Evolutionary conservation across 2,329 filamentous ascomycete species (phyloP), one percentile per base, ranked within the genome.

Genomic region (Fonsecaea pedrosoi): DNA sequence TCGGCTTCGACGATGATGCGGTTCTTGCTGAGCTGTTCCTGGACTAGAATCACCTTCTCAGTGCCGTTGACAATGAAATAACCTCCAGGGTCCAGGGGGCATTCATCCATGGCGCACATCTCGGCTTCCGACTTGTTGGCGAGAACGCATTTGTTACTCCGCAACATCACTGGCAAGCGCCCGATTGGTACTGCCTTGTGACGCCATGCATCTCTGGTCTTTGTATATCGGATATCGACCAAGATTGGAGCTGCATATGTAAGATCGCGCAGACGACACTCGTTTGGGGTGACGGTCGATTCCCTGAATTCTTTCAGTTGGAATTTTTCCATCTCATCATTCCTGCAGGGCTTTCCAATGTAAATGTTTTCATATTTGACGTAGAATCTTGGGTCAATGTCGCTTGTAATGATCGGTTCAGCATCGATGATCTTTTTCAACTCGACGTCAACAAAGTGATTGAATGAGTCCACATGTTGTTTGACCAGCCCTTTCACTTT

Each of bases 11-110:
- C 94, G 77, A 99, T 97, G 75, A 99, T 92, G 82, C 95, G 89
- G 80, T 99, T 99, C 86, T 99, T 99, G 85, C 95, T 99, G 76
- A 99, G 83, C 81, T 99, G 95, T 77, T 99, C 96, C 79, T 99
- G 95, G 13, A 99, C 96, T 53, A 99, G 83, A 75, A 99, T 99
- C 73, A 99, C 95, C 82, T 99, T 99, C 78, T 99, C 95, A 21
- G 96, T 97, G 55, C 95, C 95, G 74, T 94, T 92, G 72, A 98
- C 93, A 75, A 99, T 95, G 75, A 99, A 99, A 78, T 99, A 99
- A 60, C 95, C 95, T 70, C 95, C 95, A 0, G 96, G 95, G 76
- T 99, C 95, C 48, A 99, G 84, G 13, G 95, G 92, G 75, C 95
- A 99, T 81, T 99, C 95, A 75, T 96, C 95, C 84, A 98, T 90